A percentile compares a stretch with the other conserved stretches of the same genome.
Evolutionary conservation across 306 rosid genomes (phyloP).

Genomic region (Trifolium pratense): DNA sequence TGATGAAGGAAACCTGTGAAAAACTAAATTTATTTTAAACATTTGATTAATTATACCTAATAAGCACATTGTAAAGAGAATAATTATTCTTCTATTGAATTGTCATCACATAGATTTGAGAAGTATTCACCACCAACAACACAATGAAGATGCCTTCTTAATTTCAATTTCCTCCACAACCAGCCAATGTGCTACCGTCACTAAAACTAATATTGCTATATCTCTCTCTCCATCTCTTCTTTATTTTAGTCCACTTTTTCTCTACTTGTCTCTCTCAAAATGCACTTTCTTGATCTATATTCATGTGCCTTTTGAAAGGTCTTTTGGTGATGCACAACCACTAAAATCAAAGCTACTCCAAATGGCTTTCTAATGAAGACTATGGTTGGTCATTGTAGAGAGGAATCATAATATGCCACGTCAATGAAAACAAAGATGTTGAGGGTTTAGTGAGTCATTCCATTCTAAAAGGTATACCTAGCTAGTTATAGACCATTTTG

Average conservation of each 20-base stretch:
- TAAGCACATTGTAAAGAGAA: not conserved
- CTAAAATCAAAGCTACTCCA: conserved; percentile 41
- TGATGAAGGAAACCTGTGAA: too few relatives aligned
- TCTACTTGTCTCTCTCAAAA: conserved; percentile 41
- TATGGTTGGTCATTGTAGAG: conserved; percentile 37
- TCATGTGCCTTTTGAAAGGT: conserved; percentile 54
- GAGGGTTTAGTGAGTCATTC: conserved; percentile 27
- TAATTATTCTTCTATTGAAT: not conserved
- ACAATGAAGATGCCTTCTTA: conserved; percentile 32
- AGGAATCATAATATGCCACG: conserved; percentile 46
- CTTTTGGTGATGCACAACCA: conserved; percentile 63
- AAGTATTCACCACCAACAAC: conserved; percentile 40
- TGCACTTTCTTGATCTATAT: conserved; percentile 45
- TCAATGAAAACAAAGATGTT: not conserved
- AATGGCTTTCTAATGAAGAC: conserved; percentile 38
- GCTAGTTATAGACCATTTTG: conserved; percentile 18
- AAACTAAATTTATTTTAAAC: not conserved
- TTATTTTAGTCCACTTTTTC: conserved; percentile 17
- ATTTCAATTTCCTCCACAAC: conserved; percentile 52
- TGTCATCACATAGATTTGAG: conserved; percentile 8
- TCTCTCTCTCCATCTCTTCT: conserved; percentile 19
- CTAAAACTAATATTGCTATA: conserved; percentile 41
- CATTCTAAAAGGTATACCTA: conserved; percentile 16
- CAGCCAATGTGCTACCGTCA: conserved; percentile 57
- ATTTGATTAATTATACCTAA: not conserved